Percentiles rank a stretch among this genome's conserved stretches.
Conservation (phyloP, 1,284 basidiomycete species). For the Leccinum subfulvum region DNA sequence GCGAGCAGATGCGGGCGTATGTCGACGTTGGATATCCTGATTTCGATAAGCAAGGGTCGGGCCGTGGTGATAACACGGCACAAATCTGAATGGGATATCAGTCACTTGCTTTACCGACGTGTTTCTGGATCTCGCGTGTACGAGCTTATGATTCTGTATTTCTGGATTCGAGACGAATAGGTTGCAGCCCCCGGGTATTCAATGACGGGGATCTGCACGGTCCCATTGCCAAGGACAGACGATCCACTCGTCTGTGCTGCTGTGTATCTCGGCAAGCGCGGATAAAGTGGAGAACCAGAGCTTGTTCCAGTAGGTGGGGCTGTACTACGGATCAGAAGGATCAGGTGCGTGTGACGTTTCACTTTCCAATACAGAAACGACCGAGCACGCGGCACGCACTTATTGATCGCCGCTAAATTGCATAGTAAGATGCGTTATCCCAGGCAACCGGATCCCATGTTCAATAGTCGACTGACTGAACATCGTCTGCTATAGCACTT, state of each 20-base stretch:
- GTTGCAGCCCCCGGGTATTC: neutral
- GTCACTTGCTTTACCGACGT: too few relatives aligned
- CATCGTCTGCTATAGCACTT: neutral
- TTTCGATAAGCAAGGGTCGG: slow-evolving; percentile 7
- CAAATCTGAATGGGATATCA: neutral
- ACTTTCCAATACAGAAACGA: neutral
- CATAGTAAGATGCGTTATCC: neutral
- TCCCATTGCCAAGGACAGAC: neutral
- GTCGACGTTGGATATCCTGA: slow-evolving; percentile 44
- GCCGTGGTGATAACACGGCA: neutral
- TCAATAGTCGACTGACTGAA: neutral
- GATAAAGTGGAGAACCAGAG: neutral
- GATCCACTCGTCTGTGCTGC: neutral
- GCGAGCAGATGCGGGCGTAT: slow-evolving; percentile 46
- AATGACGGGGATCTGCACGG: neutral
- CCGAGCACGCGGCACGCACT: neutral
- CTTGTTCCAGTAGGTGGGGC: neutral
- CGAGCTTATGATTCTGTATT: neutral
- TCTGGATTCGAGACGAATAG: neutral
- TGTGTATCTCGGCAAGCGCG: neutral
- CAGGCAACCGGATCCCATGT: neutral
- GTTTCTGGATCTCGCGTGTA: neutral
- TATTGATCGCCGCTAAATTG: neutral
- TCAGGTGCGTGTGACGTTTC: neutral
- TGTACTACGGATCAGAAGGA: neutral